Evolutionary conservation across 129 eudicot genomes (phyloP).

Genomic region (Flaveria sonorensis): DNA sequence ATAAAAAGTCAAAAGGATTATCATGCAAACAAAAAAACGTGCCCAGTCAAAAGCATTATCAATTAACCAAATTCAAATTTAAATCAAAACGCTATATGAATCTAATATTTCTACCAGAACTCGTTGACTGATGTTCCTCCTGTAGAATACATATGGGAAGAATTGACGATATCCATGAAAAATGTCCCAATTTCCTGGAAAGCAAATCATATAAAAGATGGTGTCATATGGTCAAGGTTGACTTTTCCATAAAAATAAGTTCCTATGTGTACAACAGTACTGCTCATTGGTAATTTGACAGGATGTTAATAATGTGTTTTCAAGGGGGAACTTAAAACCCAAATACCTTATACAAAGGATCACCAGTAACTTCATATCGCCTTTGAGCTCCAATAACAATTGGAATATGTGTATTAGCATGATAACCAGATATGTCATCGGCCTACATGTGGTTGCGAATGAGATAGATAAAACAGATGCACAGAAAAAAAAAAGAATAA

Average conservation of each 20-base stretch:
- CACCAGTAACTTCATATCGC: conserved; percentile 86
- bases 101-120: conserved; percentile 59
- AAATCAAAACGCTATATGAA: background rate
- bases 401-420: conserved; percentile 88
- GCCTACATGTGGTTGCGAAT: conserved; percentile 46
- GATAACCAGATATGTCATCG: conserved; percentile 78
- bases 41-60: conserved; percentile 1
- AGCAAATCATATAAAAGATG: conserved; percentile 5
- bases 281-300: background rate
- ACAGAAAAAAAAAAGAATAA: background rate
- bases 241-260: background rate
- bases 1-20: conserved; percentile 16
- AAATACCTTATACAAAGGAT: conserved; percentile 73
- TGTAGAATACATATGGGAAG: conserved; percentile 83
- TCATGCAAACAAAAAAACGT: background rate
- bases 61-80: background rate
- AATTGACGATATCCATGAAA: conserved; percentile 74
- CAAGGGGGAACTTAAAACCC: background rate
- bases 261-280: background rate
- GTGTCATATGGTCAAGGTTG: conserved; percentile 7
- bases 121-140: conserved; percentile 87
- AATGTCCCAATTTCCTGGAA: conserved; percentile 83
- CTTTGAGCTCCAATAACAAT: conserved; percentile 83
- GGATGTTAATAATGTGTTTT: background rate
- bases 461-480: background rate